phyloP scores from a whole-genome alignment of 2,329 filamentous ascomycete genomes.

The Cladobotryum mycophilum region DNA sequence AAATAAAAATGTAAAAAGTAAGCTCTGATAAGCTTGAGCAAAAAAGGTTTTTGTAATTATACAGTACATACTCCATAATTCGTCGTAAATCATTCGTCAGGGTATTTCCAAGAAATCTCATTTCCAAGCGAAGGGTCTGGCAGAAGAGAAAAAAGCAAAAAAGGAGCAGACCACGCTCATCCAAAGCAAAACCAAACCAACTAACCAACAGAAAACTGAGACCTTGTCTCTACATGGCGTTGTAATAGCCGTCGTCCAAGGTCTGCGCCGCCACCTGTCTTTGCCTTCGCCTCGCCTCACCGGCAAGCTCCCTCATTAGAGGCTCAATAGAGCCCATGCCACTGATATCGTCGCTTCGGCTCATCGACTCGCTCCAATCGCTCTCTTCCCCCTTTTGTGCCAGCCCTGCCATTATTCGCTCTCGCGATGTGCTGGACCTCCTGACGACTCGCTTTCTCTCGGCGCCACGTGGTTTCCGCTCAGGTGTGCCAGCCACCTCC shows the following conservation, averaged over 20 bases:
- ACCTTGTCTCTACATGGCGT: neutral
- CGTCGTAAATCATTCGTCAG: too few relatives aligned
- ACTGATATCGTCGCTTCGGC: conserved; percentile 24
- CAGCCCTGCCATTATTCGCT: conserved; percentile 24
- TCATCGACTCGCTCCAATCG: conserved; percentile 19
- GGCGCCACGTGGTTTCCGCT: conserved; percentile 8
- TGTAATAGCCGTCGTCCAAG: neutral
- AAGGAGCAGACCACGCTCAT: too few relatives aligned
- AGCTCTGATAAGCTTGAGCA: too few relatives aligned
- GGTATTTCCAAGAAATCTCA: neutral
- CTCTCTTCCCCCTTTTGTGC: conserved; percentile 15
- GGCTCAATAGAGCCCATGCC: conserved; percentile 38
- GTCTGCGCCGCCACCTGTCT: conserved; percentile 1
- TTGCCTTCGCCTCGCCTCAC: conserved; percentile 19
- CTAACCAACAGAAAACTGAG: neutral
- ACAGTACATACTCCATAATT: too few relatives aligned
- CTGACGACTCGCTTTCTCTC: conserved; percentile 17
- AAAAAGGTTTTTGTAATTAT: too few relatives aligned
- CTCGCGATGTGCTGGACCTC: conserved; percentile 22
- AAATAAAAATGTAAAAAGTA: too few relatives aligned
- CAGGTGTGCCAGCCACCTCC: conserved; percentile 1
- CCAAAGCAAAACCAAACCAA: too few relatives aligned
- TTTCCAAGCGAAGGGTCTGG: neutral
- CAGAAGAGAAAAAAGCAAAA: neutral
- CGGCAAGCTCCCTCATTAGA: conserved; percentile 38